Percentiles rank a stretch among this genome's conserved stretches.
These are phyloP conservation scores for Peltaster fructicola DNA, from an alignment of 2,329 filamentous ascomycete species.

Conservation along the genomic window DNA sequence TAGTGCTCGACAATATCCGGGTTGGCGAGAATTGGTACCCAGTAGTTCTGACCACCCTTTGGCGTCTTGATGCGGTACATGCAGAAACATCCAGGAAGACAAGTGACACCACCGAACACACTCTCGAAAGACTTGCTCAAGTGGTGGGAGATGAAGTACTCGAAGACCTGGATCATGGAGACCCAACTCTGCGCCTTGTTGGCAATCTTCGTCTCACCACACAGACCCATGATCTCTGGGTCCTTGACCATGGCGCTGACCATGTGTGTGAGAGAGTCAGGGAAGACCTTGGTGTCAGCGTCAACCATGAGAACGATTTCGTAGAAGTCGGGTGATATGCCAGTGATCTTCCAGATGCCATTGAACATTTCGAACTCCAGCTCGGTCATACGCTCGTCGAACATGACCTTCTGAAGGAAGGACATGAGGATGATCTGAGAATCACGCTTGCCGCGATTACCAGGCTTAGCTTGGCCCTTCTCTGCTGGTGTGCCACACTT, in stretches of 20 bases:
- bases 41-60: slow-evolving; percentile 97
- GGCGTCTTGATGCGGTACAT: slow-evolving; percentile 99
- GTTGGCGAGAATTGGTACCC: slow-evolving; percentile 96
- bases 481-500: slow-evolving; percentile 93
- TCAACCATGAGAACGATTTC: slow-evolving; percentile 98
- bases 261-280: slow-evolving; percentile 97
- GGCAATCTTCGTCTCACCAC: slow-evolving; percentile 97
- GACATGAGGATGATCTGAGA: slow-evolving; percentile 99
- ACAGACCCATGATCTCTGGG: slow-evolving; percentile 96
- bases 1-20: slow-evolving; percentile 98
- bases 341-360: slow-evolving; percentile 94
- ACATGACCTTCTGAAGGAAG: slow-evolving; percentile 99
- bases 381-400: slow-evolving; percentile 98
- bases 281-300: slow-evolving; percentile 97
- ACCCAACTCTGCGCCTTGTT: slow-evolving; percentile 95
- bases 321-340: slow-evolving; percentile 95
- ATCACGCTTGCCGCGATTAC: slow-evolving; percentile 95
- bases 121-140: slow-evolving; percentile 94
- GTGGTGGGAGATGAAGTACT: slow-evolving; percentile 98
- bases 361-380: slow-evolving; percentile 99
- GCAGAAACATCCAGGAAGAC: slow-evolving; percentile 95
- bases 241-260: slow-evolving; percentile 98
- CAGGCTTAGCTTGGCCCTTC: slow-evolving; percentile 63
- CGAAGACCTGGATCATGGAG: slow-evolving; percentile 95
- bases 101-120: slow-evolving; percentile 96